These are phyloP conservation scores for Nakazawaea pomicola DNA, from an alignment of 805 yeast species.

Conservation along the genomic window DNA sequence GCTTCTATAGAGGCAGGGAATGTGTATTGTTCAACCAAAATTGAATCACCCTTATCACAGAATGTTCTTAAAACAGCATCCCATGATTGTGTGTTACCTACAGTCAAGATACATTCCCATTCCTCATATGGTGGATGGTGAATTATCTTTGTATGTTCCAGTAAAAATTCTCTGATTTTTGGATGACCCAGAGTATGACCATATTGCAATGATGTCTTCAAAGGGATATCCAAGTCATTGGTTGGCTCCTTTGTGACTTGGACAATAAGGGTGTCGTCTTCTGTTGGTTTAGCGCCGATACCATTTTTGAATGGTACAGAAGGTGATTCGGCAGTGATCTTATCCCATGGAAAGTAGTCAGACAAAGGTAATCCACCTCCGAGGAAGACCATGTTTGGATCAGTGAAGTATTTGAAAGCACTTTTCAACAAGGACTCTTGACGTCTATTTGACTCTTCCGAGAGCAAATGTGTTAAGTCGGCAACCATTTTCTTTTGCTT, in stretches of 20 bases:
- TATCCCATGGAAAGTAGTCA: constrained; percentile 89
- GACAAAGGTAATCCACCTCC: constrained; percentile 96
- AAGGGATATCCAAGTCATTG: constrained; percentile 57
- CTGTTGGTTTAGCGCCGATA: constrained; percentile 56
- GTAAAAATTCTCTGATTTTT: constrained; percentile 61
- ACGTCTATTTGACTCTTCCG: constrained; percentile 76
- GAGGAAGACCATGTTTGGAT: constrained; percentile 77
- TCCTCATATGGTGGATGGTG: constrained; percentile 52
- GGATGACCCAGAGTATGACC: constrained; percentile 82
- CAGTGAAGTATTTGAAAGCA: constrained; percentile 71
- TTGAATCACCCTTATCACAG: constrained; percentile 53
- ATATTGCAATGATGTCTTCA: constrained; percentile 86
- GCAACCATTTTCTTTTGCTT: constrained; percentile 4
- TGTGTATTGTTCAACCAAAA: constrained; percentile 72
- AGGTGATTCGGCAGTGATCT: constrained; percentile 65
- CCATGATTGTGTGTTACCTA: constrained; percentile 93
- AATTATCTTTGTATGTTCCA: constrained; percentile 63
- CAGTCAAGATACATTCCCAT: constrained; percentile 69
- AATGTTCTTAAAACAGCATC: constrained; percentile 71
- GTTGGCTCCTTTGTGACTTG: constrained; percentile 36
- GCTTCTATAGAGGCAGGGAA: constrained; percentile 73
- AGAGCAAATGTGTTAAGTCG: constrained; percentile 69
- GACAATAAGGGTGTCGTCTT: constrained; percentile 25
- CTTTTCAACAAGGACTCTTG: constrained; percentile 74
- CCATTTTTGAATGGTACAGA: constrained; percentile 77